phyloP scores from a whole-genome alignment of 257 asterid genomes.

The Nicotiana sylvestris region DNA sequence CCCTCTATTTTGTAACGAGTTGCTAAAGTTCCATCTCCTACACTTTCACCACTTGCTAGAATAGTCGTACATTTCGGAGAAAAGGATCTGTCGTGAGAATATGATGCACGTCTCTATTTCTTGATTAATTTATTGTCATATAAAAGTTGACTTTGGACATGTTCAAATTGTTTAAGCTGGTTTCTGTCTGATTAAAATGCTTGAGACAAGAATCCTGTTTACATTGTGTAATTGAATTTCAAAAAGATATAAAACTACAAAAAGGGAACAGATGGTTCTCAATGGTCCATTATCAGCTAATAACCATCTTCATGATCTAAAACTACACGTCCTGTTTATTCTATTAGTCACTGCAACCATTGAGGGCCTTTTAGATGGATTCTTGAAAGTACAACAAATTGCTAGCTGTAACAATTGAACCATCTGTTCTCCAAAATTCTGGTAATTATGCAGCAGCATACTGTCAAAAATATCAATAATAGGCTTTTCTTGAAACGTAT shows the following conservation, averaged over 20 bases:
- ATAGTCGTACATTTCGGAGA: too few relatives aligned
- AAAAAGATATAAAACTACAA: neutral
- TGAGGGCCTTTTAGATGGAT: conserved; percentile 17
- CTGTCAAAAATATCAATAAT: conserved; percentile 14
- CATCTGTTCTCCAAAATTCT: conserved; percentile 17
- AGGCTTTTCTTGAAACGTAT: conserved; percentile 18
- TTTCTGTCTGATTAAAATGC: neutral
- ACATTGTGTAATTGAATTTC: neutral
- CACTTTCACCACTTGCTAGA: too few relatives aligned
- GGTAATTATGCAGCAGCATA: conserved; percentile 1
- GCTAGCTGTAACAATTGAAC: conserved; percentile 20
- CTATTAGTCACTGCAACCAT: conserved; percentile 11
- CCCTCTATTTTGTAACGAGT: too few relatives aligned
- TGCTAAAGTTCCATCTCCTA: too few relatives aligned
- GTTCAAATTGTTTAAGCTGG: neutral
- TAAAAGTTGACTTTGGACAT: neutral
- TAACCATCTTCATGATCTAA: neutral
- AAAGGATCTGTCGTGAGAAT: neutral
- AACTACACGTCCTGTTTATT: conserved; percentile 7
- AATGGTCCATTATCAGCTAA: neutral
- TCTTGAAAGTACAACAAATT: conserved; percentile 15
- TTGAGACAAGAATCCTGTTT: neutral
- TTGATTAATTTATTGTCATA: too few relatives aligned
- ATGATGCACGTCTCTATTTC: neutral
- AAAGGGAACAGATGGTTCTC: neutral